Base-by-base conservation (phyloP, 371 early-diverging fungal species). In the Catenaria anguillulae region DNA sequence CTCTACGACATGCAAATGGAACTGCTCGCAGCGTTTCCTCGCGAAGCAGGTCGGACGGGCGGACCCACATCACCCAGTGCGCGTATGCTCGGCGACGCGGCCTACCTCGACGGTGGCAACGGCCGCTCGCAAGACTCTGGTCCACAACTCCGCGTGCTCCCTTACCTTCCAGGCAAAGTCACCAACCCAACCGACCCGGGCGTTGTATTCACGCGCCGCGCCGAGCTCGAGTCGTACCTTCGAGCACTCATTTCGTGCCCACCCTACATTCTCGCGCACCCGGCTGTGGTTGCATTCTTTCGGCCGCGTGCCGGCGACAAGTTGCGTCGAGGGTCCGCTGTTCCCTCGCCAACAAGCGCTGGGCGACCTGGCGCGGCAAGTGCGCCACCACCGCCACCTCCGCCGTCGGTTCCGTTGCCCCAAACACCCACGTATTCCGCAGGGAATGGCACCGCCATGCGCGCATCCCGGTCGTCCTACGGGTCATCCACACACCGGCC, bases 1-100 rank as follows among this genome's bases (percentile, higher is more conserved):
- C 87, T 91, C 71, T 84, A 84, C 69, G 77, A 81, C 55, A 82
- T 89, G 58, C 91, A 91, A 59, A 81, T 87, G 54, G 74, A 78
- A n/a, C 74, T 91, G 24, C 70, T 91, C 52, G 77, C 76, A 43
- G 78, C 78, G 61, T 91, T 83, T 68, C 88, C 87, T n/a, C n/a
- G n/a, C 87, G 1, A 69, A 72, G 8, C 88, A 89, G 65, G 79
- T 83, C 36, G 91, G 91, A 4, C 81, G 86, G 50, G 67, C n/a
- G n/a, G n/a, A n/a, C n/a, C 67, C 23, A 81, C 78, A 29, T 72
- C 74, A 46, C 73, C 71, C 24, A 37, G 37, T 4, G 37, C 37
- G 37, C 4, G 13, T 4, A 13, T 37, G 37, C 8, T n/a, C n/a
- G n/a, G n/a, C n/a, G n/a, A n/a, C n/a, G n/a, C n/a, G n/a, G n/a